Evolutionary conservation across 495 filamentous ascomycete species (phyloP).

Genomic region (Penicillium salamii): DNA sequence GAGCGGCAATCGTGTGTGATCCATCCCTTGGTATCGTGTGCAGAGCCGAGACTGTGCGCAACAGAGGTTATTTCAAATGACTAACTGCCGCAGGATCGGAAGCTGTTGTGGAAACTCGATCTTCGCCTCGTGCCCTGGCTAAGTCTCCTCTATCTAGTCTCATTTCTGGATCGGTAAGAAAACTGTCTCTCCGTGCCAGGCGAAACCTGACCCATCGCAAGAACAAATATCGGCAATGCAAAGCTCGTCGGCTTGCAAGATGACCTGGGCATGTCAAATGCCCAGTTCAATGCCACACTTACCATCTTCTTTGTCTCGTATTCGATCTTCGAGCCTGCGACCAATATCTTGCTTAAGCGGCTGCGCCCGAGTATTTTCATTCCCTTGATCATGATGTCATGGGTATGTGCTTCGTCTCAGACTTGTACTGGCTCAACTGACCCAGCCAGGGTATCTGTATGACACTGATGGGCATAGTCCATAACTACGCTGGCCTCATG

Average conservation of each 20-base stretch:
- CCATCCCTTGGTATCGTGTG: neutral
- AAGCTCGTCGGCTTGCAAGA: constrained; percentile 71
- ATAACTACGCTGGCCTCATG: constrained; percentile 76
- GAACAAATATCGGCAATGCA: constrained; percentile 84
- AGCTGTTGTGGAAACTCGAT: constrained; percentile 69
- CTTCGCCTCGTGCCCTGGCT: constrained; percentile 75
- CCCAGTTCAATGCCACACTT: constrained; percentile 74
- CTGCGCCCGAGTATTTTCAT: constrained; percentile 71
- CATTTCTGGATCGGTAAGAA: constrained; percentile 70
- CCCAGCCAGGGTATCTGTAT: constrained; percentile 81
- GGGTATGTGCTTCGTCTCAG: too few species aligned
- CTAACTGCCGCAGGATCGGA: constrained; percentile 58
- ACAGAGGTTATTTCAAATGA: too few species aligned
- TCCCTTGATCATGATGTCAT: constrained; percentile 54
- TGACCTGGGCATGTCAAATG: constrained; percentile 60
- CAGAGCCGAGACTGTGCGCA: neutral
- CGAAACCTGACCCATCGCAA: constrained; percentile 27
- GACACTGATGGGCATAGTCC: constrained; percentile 78
- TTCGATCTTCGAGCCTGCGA: constrained; percentile 78
- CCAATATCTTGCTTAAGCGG: constrained; percentile 83
- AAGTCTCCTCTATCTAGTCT: constrained; percentile 78
- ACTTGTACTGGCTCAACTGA: too few species aligned
- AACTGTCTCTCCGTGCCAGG: neutral
- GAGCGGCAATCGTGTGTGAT: constrained; percentile 58
- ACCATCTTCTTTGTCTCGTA: constrained; percentile 95